phyloP scores from a whole-genome alignment of 2,329 filamentous ascomycete genomes.

The Alternaria sp. region DNA sequence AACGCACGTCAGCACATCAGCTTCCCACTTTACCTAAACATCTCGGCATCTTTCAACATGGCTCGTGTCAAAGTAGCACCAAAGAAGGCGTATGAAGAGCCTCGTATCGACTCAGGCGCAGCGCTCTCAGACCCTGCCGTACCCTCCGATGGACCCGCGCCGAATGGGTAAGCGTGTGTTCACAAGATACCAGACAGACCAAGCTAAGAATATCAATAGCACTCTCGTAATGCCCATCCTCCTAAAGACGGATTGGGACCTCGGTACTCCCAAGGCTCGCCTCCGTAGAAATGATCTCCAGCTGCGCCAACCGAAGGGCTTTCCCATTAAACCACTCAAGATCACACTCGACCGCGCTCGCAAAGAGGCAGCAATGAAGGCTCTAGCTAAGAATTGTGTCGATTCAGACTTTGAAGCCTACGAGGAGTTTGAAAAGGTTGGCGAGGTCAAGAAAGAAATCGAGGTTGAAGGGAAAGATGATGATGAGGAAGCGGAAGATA shows the following conservation, averaged over 20 bases:
- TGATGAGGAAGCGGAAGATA: neutral
- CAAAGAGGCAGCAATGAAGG: slow-evolving; percentile 1
- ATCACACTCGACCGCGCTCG: slow-evolving; percentile 4
- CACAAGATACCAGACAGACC: neutral
- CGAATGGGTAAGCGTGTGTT: neutral
- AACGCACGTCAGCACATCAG: neutral
- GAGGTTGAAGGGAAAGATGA: neutral
- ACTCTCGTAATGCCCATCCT: neutral
- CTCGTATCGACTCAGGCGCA: slow-evolving; percentile 7
- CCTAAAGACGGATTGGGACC: neutral
- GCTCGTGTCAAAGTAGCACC: neutral
- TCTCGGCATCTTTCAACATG: neutral
- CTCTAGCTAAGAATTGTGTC: neutral
- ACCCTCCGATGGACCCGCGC: neutral
- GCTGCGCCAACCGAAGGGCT: slow-evolving; percentile 8
- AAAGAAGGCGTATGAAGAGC: neutral
- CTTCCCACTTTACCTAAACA: neutral
- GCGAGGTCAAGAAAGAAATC: neutral
- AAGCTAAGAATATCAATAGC: slow-evolving; percentile 1
- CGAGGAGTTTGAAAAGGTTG: neutral
- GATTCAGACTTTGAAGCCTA: neutral
- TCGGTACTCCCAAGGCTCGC: neutral
- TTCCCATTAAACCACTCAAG: slow-evolving; percentile 7
- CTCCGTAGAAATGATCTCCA: slow-evolving; percentile 1
- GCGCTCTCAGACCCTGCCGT: slow-evolving; percentile 4